phyloP scores from a whole-genome alignment of 441 rosid genomes.

The Adansonia rubrostipa region DNA sequence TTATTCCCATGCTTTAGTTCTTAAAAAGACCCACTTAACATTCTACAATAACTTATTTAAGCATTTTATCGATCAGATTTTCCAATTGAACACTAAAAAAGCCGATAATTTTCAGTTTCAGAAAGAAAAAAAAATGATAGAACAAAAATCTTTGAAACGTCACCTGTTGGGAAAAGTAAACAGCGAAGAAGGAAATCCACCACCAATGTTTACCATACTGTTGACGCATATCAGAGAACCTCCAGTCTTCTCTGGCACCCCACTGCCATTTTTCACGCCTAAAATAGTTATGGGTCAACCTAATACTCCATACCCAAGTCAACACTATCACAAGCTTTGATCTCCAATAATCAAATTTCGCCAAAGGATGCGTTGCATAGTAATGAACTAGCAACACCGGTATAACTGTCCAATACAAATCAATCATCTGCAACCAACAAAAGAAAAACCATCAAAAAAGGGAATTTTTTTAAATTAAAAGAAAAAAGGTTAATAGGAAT shows the following conservation, averaged over 20 bases:
- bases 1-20: neutral
- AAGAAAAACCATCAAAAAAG: conserved; percentile 15
- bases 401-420: conserved; percentile 92
- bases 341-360: conserved; percentile 59
- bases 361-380: conserved; percentile 75
- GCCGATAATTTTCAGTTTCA: neutral
- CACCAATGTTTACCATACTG: conserved; percentile 91
- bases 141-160: conserved; percentile 3
- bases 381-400: conserved; percentile 82
- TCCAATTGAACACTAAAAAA: neutral
- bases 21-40: neutral
- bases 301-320: conserved; percentile 83
- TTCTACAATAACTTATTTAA: conserved; percentile 31
- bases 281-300: conserved; percentile 86
- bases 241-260: conserved; percentile 97
- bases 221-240: conserved; percentile 76
- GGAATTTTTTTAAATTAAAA: neutral
- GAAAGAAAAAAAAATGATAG: neutral
- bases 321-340: conserved; percentile 60
- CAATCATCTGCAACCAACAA: conserved; percentile 70
- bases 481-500: neutral
- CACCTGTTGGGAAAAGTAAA: conserved; percentile 88
- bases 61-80: conserved; percentile 51
- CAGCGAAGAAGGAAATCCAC: conserved; percentile 91
- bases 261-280: conserved; percentile 96